Conservation (phyloP, 345 rosid species). For the Cardiospermum halicacabum region DNA sequence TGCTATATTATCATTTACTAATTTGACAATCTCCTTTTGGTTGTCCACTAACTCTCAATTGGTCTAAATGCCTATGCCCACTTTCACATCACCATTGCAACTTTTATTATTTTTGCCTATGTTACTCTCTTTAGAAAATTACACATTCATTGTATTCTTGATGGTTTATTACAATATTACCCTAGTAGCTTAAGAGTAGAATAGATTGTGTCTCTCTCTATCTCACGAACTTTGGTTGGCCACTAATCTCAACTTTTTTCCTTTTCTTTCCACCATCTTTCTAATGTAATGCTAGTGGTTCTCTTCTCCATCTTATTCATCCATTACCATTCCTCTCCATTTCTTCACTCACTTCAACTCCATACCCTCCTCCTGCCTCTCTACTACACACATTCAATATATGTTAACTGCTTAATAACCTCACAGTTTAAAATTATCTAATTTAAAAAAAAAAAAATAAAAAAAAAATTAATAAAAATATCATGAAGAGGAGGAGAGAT, state of each 20-base stretch:
- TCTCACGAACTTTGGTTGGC: constrained; percentile 4
- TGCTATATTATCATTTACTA: constrained; percentile 49
- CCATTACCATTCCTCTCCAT: too few relatives aligned
- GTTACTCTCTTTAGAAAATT: too few relatives aligned
- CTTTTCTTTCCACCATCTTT: not conserved
- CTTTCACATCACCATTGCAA: too few relatives aligned
- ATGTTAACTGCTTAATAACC: constrained; percentile 33
- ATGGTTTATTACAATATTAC: not conserved
- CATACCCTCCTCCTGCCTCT: too few relatives aligned
- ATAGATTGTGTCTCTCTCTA: constrained; percentile 23
- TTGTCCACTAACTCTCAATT: constrained; percentile 31
- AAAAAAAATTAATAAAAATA: too few relatives aligned
- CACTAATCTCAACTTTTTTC: constrained; percentile 4
- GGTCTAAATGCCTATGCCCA: too few relatives aligned
- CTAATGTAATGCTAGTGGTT: constrained; percentile 29
- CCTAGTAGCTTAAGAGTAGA: not conserved
- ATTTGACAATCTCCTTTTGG: constrained; percentile 33
- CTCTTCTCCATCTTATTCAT: constrained; percentile 10
- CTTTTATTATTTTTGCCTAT: too few relatives aligned
- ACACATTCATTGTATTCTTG: not conserved
- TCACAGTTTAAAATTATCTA: not conserved
- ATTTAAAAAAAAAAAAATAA: too few relatives aligned
- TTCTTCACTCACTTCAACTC: too few relatives aligned
- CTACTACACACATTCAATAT: not conserved
- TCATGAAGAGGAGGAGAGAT: constrained; percentile 45